Conservation (phyloP, 305 asterid genomes). For the Rubia peregrina region DNA sequence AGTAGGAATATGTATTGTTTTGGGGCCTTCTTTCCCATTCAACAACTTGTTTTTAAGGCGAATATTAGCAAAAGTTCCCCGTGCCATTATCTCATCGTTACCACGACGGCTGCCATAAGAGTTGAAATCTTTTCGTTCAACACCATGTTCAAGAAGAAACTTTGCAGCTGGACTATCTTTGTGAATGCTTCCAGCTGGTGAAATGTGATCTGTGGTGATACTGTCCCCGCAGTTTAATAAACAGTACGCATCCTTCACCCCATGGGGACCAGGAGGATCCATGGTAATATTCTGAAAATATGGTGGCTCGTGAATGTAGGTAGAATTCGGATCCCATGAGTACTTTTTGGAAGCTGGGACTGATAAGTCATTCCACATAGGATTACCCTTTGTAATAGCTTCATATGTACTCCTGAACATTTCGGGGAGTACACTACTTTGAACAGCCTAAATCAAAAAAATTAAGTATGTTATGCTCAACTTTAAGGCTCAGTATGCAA, state of each 20-base stretch:
- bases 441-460: constrained; percentile 51
- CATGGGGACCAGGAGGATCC: constrained; percentile 91
- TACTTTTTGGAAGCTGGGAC: constrained; percentile 57
- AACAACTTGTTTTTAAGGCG: constrained; percentile 84
- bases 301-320: constrained; percentile 97
- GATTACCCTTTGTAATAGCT: constrained; percentile 77
- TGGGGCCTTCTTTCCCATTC: constrained; percentile 92
- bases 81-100: constrained; percentile 92
- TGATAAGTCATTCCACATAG: constrained; percentile 82
- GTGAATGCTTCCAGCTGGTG: constrained; percentile 94
- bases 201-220: constrained; percentile 92
- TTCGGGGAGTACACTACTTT: constrained; percentile 81
- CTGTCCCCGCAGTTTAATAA: constrained; percentile 90
- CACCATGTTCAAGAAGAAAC: constrained; percentile 65
- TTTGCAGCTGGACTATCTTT: constrained; percentile 96
- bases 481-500: not conserved
- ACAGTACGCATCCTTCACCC: constrained; percentile 91
- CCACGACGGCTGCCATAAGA: constrained; percentile 98
- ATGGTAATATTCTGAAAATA: constrained; percentile 88
- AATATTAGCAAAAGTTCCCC: constrained; percentile 95
- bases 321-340: constrained; percentile 79
- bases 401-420: constrained; percentile 92
- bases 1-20: constrained; percentile 75
- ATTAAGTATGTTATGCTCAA: constrained; percentile 11
- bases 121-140: constrained; percentile 77